phyloP scores from a whole-genome alignment of 208 protist genomes.

The Leishmania braziliensis region DNA sequence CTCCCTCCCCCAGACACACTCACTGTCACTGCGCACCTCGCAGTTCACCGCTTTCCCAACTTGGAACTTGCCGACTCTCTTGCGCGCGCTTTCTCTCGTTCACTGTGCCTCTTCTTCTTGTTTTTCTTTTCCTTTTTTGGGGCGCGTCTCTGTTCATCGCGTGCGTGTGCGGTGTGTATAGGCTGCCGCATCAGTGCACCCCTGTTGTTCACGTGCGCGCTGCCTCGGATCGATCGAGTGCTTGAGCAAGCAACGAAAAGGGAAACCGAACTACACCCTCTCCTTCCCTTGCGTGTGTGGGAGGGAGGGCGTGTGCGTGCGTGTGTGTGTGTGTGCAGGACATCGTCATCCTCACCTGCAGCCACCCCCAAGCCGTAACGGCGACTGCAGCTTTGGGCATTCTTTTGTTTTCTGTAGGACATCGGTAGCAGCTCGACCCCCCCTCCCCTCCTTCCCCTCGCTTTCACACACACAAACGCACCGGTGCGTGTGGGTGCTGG shows the following conservation, averaged over 20 bases:
- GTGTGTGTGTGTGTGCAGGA: not conserved
- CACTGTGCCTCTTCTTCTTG: no score
- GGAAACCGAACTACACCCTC: not conserved
- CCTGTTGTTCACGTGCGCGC: not conserved
- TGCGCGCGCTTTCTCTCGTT: not conserved
- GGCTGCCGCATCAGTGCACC: not conserved
- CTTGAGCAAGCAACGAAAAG: not conserved
- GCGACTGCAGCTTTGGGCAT: not conserved
- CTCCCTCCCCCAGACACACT: not conserved
- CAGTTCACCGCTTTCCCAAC: not conserved
- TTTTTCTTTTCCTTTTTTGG: not conserved
- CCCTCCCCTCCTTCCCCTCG: not conserved
- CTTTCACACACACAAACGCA: not conserved
- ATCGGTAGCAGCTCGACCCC: not conserved
- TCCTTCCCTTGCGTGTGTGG: not conserved
- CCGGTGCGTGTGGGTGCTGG: no score
- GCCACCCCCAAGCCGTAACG: not conserved
- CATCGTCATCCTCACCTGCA: not conserved
- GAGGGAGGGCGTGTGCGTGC: not conserved
- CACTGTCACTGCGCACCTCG: not conserved
- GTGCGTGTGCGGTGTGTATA: not conserved
- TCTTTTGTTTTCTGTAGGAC: not conserved
- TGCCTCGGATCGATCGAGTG: not conserved
- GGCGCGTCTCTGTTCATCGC: not conserved
- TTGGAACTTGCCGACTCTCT: not conserved